Base-by-base conservation (phyloP, 176 grass and related monocot species). In the Aegilops sharonensis region DNA sequence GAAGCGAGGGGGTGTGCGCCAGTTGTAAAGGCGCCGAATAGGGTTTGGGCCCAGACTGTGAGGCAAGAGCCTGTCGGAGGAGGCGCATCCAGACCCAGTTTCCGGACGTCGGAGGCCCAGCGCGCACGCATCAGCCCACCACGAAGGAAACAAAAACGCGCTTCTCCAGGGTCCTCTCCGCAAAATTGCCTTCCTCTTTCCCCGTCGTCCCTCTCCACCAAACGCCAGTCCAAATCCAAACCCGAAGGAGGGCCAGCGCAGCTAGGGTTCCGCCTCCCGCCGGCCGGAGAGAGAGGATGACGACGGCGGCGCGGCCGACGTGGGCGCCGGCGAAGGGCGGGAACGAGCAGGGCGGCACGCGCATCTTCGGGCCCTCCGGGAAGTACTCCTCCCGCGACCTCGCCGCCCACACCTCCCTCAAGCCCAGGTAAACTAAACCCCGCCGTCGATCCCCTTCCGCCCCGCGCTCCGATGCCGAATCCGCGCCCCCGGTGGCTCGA, bases 261-360 rank as follows among this genome's bases (percentile, higher is more conserved):
- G n/a, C 75, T 88, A 89, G 87, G 87, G 81, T 84, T 84, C 63
- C 64, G 18, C 10, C 5, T 40, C 10, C 24, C 0, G 0, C 7
- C 45, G 17, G 27, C 27, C 40, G 18, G 60, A 6, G 29, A 50
- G 39, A 52, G 52, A 50, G 47, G 75, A 99, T 99, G 97, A 96
- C 97, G 62, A 96, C 97, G 61, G 97, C 96, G 35, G 96, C 96
- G 63, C 90, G 96, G 20, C 96, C 96, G n/a, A 98, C 96, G 29
- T 98, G 96, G 96, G 93, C 96, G 2, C 96, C 96, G 40, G 96
- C 97, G 18, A 99, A 99, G 88, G 97, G 97, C 18, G 94, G 97
- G 8, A 95, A 99, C 89, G 97, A 99, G 87, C 97, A 99, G 83
- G 97, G 94, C 0, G 97, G 97, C 29, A 96, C 94, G 3, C 86